Base-by-base conservation (phyloP, 495 filamentous ascomycete species). In the Aspergillus wentii region DNA sequence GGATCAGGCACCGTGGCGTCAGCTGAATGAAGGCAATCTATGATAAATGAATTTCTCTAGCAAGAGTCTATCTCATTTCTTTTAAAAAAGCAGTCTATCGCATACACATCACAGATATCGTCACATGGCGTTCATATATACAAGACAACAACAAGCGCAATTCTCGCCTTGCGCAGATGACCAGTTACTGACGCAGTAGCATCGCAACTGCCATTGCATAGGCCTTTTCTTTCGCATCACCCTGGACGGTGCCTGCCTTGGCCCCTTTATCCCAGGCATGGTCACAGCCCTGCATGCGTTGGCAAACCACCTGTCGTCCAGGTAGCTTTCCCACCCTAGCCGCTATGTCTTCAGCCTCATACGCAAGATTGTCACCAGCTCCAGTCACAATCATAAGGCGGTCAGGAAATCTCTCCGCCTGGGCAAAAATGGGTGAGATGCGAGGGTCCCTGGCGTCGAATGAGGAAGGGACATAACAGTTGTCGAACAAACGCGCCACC, bases 381-480 rank as follows among this genome's bases (percentile, higher is more conserved):
- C 57, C 62, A 6, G 68, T 72, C 35, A 76, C 49, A 22, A 76
- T 51, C 20, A 74, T 48, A 25, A 67, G 30, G 1, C 66, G 45
- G 16, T 50, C 47, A 17, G 69, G 67, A 47, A 69, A 69, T 17
- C 52, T 51, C 5, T 62, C 51, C 8, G 54, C 30, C 35, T 50
- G 46, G 1, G 67, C 66, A 35, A 64, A 71, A 8, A 30, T 40
- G 8, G 68, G 68, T n/a, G 68, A 71, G 29, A 74, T 62, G 11
- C 69, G 53, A 2, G 68, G 68, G 38, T 76, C 68, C 18, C 56
- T 52, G 11, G 33, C 44, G 49, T 72, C 62, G 30, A 64, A 44
- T 8, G 20, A 30, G 0, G 42, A 38, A n/a, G 52, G 52, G 13
- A 61, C 38, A 29, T 67, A 67, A 40, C 55, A 62, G 3, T 38